Percentiles rank a stretch among this genome's conserved stretches.
These are phyloP conservation scores for Pezicula radicicola DNA, from an alignment of 2,329 filamentous ascomycete genomes.

Conservation along the genomic window DNA sequence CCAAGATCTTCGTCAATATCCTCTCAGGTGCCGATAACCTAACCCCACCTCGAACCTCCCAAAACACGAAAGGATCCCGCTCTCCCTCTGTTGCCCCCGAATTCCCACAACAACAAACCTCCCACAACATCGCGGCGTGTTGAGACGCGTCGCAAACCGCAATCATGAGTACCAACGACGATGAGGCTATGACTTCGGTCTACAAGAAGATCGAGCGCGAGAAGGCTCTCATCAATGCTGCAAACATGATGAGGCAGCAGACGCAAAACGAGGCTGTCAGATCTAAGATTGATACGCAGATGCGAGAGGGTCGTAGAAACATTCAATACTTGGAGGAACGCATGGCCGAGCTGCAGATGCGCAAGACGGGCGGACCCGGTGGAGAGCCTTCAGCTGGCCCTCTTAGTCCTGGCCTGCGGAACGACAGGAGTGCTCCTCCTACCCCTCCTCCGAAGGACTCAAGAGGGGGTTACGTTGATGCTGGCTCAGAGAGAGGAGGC, in stretches of 20 bases:
- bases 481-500: constrained; percentile 52
- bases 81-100: not conserved
- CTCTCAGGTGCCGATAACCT: not conserved
- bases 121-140: constrained; percentile 10
- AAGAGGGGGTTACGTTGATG: constrained; percentile 40
- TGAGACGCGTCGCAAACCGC: constrained; percentile 18
- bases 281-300: constrained; percentile 87
- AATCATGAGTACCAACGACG: constrained; percentile 53
- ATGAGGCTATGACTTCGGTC: constrained; percentile 72
- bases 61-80: constrained; percentile 1
- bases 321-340: constrained; percentile 95
- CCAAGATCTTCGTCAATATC: constrained; percentile 10
- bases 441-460: constrained; percentile 74
- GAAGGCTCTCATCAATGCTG: constrained; percentile 90
- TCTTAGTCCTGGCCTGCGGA: constrained; percentile 42
- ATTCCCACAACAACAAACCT: not conserved
- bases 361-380: constrained; percentile 61
- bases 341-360: constrained; percentile 82
- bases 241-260: constrained; percentile 91
- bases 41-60: constrained; percentile 1
- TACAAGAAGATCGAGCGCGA: constrained; percentile 97
- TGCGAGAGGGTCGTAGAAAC: constrained; percentile 89
- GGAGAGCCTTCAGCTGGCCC: constrained; percentile 30
- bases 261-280: constrained; percentile 91
- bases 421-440: constrained; percentile 47